These are phyloP conservation scores for Pseudophaeomoniella oleicola DNA, from an alignment of 2,329 filamentous ascomycete species.

Conservation along the genomic window DNA sequence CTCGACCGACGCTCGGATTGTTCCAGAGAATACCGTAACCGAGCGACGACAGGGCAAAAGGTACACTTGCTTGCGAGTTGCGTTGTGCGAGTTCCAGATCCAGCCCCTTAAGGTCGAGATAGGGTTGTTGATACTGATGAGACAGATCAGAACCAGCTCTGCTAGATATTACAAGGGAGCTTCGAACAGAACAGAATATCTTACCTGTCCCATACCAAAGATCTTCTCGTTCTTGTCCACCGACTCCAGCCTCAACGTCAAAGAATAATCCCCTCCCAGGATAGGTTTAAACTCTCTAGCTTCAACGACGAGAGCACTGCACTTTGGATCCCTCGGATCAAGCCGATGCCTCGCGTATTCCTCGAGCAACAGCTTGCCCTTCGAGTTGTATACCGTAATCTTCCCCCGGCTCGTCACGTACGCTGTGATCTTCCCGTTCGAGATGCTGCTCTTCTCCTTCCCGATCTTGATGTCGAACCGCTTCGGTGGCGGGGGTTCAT, in stretches of 20 bases:
- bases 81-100: slow-evolving; percentile 52
- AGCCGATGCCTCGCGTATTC: slow-evolving; percentile 37
- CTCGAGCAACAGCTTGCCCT: slow-evolving; percentile 31
- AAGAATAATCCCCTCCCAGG: slow-evolving; percentile 35
- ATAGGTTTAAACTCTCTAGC: slow-evolving; percentile 44
- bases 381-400: slow-evolving; percentile 30
- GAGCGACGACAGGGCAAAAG: slow-evolving; percentile 44
- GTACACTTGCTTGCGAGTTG: slow-evolving; percentile 52
- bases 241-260: slow-evolving; percentile 46
- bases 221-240: slow-evolving; percentile 41
- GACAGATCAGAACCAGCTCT: too few relatives aligned
- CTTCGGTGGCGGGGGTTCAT: slow-evolving; percentile 8
- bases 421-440: slow-evolving; percentile 35
- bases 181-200: too few relatives aligned
- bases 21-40: slow-evolving; percentile 56
- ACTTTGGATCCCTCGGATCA: slow-evolving; percentile 42
- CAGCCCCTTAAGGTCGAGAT: slow-evolving; percentile 46
- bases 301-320: slow-evolving; percentile 40
- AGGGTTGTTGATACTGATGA: slow-evolving; percentile 54
- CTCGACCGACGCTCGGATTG: slow-evolving; percentile 46
- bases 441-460: slow-evolving; percentile 24
- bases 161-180: too few relatives aligned
- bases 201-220: slow-evolving; percentile 56
- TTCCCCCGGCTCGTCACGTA: slow-evolving; percentile 34
- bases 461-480: too few relatives aligned